Evolutionary conservation across 1,284 basidiomycete genomes (phyloP).

Genomic region (Cryptococcus sp.): DNA sequence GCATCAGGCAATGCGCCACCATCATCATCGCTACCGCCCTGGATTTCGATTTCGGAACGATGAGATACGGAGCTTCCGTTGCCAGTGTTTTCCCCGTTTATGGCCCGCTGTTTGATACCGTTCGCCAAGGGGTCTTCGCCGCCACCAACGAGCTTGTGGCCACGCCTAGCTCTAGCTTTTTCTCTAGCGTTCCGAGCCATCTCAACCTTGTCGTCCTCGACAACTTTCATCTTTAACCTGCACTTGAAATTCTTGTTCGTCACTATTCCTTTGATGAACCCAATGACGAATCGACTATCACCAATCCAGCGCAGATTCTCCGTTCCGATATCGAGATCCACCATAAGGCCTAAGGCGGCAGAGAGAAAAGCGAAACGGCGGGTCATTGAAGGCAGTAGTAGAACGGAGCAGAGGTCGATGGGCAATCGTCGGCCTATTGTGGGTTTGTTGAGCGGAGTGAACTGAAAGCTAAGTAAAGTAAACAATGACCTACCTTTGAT

Average conservation of each 20-base stretch:
- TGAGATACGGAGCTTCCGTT: background rate
- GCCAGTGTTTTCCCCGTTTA: background rate
- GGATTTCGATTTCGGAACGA: background rate
- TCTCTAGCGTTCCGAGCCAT: slow-evolving; percentile 59
- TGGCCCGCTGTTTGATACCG: slow-evolving; percentile 1
- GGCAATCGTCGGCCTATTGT: slow-evolving; percentile 66
- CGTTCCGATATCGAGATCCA: slow-evolving; percentile 81
- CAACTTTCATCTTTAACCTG: slow-evolving; percentile 70
- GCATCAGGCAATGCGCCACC: slow-evolving; percentile 27
- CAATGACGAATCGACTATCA: slow-evolving; percentile 82
- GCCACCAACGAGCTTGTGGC: slow-evolving; percentile 14
- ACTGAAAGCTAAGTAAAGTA: too few species aligned
- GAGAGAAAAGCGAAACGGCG: slow-evolving; percentile 82
- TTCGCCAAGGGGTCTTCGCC: slow-evolving; percentile 18
- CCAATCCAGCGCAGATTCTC: slow-evolving; percentile 91
- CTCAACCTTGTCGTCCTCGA: slow-evolving; percentile 68
- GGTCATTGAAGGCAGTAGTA: slow-evolving; percentile 33
- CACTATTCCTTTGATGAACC: slow-evolving; percentile 75
- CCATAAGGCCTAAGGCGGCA: slow-evolving; percentile 85
- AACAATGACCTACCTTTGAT: slow-evolving; percentile 69
- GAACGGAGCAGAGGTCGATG: slow-evolving; percentile 78
- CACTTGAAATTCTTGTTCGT: slow-evolving; percentile 67
- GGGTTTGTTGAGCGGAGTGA: background rate
- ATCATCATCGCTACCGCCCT: background rate
- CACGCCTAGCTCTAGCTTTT: slow-evolving; percentile 12